Base-by-base conservation (phyloP, 495 filamentous ascomycete genomes). In the Neurospora hispaniola region DNA sequence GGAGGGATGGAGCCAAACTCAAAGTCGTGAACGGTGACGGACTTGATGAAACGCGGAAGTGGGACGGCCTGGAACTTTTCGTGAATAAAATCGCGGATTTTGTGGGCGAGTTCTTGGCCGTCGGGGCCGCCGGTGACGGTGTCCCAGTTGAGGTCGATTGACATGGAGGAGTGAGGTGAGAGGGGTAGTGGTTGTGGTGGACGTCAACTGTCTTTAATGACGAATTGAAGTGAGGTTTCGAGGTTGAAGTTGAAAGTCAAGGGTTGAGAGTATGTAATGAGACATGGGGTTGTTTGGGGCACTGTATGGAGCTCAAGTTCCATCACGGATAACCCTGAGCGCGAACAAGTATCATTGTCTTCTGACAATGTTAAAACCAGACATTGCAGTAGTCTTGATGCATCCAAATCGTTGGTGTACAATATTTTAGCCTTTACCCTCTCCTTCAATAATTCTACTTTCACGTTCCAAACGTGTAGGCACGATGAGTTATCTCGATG, bases 101-200 rank as follows among this genome's bases (percentile, higher is more conserved):
- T 85, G 75, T 93, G 90, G 9, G 96, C 94, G 71, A 97, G 89
- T 40, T 88, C 91, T 73, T 89, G 84, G 20, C 96, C 94, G 79
- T 97, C 94, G 38, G 92, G 88, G 18, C 95, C 96, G 46, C 89
- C 88, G n/a, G 95, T 98, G 78, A 98, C 87, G 69, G 91, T 91
- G 76, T 92, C 89, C 96, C 96, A 99, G 84, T 97, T 91, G 78
- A 99, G 90, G 76, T 97, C 93, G 83, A 99, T 94, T 74, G 96
- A 98, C 96, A 99, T 99, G 72, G 39, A 68, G 44, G 41, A 59
- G 54, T 40, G 42, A 42, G 35, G 12, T 66, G 27, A 18, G 14
- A 66, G 0, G 3, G 54, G 54, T 66, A 18, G 27, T 66, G 12
- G 27, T 4, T 66, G 54, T 66, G 6, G 12, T 35, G 12, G 27